Percentiles rank a stretch among this genome's conserved stretches.
phyloP scores from a whole-genome alignment of 306 rosid species.

The Glycine soja region DNA sequence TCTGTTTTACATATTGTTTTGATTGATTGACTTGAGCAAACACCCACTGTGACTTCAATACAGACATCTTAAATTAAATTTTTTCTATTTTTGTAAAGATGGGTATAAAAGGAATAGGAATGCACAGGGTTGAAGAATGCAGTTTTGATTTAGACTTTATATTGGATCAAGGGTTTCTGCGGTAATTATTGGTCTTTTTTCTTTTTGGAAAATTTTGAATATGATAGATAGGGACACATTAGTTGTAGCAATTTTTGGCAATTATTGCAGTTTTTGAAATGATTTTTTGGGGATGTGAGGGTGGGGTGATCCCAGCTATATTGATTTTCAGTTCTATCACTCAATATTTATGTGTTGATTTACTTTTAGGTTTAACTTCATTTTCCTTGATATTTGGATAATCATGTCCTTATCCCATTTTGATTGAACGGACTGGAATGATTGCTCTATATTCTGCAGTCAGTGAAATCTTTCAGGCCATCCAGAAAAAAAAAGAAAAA shows the following conservation, averaged over 20 bases:
- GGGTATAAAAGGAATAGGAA: not conserved
- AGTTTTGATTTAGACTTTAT: constrained; percentile 12
- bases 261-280: constrained; percentile 21
- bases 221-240: constrained; percentile 23
- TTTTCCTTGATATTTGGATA: not conserved
- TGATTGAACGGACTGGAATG: constrained; percentile 21
- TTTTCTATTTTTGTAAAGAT: constrained; percentile 32
- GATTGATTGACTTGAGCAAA: constrained; percentile 27
- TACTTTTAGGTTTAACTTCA: constrained; percentile 2
- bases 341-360: not conserved
- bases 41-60: not conserved
- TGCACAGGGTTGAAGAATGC: too few species aligned
- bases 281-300: not conserved
- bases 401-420: constrained; percentile 9
- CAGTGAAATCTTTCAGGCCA: constrained; percentile 14
- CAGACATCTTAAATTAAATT: not conserved
- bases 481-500: not conserved
- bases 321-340: constrained; percentile 13
- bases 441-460: constrained; percentile 15
- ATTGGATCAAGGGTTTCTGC: constrained; percentile 12
- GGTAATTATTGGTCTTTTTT: not conserved
- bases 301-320: constrained; percentile 16
- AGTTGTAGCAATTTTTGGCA: constrained; percentile 12
- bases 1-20: constrained; percentile 8
- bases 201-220: constrained; percentile 20